Percentiles rank a stretch among this genome's conserved stretches.
Conservation (phyloP, 2,329 filamentous ascomycete genomes). For the Corinectria fuckeliana region DNA sequence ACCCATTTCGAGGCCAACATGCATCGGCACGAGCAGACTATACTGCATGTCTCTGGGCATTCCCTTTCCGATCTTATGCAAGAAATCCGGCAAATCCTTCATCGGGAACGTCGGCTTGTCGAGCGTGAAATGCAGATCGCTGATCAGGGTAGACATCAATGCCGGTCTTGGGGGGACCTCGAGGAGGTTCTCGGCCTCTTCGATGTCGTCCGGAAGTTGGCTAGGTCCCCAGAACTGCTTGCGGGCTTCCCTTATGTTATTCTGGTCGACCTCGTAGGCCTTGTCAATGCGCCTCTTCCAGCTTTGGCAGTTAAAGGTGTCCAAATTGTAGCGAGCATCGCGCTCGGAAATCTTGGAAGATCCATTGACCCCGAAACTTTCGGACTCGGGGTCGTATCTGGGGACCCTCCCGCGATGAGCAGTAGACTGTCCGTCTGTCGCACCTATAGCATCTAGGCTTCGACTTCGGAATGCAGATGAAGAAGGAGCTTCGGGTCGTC, state of each 20-base stretch:
- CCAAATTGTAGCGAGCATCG: constrained; percentile 77
- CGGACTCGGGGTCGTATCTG: constrained; percentile 82
- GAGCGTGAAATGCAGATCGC: constrained; percentile 82
- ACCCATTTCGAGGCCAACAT: constrained; percentile 86
- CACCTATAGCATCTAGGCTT: constrained; percentile 56
- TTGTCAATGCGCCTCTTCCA: constrained; percentile 93
- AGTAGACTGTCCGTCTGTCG: constrained; percentile 40
- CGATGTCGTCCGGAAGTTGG: constrained; percentile 79
- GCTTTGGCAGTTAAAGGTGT: constrained; percentile 83
- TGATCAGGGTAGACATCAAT: constrained; percentile 80
- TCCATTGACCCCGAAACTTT: constrained; percentile 69
- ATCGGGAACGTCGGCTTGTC: constrained; percentile 94
- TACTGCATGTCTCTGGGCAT: constrained; percentile 94
- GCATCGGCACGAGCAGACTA: constrained; percentile 87
- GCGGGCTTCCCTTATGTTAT: constrained; percentile 79
- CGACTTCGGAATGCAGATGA: constrained; percentile 57
- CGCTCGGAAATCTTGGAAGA: constrained; percentile 74
- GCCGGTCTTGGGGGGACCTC: constrained; percentile 85
- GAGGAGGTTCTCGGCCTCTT: constrained; percentile 84
- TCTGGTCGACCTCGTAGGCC: constrained; percentile 71
- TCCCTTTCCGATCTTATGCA: constrained; percentile 92
- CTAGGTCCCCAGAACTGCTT: constrained; percentile 83
- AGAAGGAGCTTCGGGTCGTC: constrained; percentile 40
- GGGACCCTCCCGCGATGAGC: constrained; percentile 54
- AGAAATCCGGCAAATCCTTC: constrained; percentile 79